These are phyloP conservation scores for Liriodendron chinense DNA, from an alignment of 164 flowering plant genomes.

Conservation along the genomic window DNA sequence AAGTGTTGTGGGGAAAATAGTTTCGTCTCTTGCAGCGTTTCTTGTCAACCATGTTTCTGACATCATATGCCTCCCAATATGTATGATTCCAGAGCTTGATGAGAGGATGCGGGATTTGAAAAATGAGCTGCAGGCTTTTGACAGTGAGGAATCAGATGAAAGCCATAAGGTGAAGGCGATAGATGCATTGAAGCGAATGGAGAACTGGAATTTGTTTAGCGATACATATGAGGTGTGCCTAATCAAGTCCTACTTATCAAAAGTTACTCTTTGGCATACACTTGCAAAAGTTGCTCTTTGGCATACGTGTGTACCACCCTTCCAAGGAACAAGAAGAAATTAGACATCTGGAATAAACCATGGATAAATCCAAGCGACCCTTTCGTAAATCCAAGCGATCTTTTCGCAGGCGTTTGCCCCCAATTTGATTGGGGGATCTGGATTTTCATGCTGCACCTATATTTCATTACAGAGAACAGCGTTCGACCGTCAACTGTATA, in stretches of 20 bases:
- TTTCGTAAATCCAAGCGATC: too few relatives aligned
- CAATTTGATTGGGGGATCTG: too few relatives aligned
- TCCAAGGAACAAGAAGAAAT: too few relatives aligned
- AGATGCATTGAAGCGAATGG: constrained; percentile 84
- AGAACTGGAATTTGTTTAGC: constrained; percentile 85
- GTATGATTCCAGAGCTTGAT: constrained; percentile 70
- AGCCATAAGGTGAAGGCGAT: constrained; percentile 73
- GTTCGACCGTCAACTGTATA: too few relatives aligned
- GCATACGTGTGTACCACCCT: too few relatives aligned
- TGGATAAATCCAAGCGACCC: too few relatives aligned
- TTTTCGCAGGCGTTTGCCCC: too few relatives aligned
- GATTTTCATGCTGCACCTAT: too few relatives aligned
- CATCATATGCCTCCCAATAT: not conserved
- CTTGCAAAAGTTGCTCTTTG: too few relatives aligned
- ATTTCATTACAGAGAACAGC: too few relatives aligned
- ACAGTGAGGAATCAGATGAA: constrained; percentile 80
- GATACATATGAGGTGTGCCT: constrained; percentile 65
- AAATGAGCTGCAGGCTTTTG: constrained; percentile 80
- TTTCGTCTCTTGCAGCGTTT: not conserved
- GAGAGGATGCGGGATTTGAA: constrained; percentile 91
- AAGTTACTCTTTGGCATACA: not conserved
- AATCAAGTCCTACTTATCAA: not conserved
- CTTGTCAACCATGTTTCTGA: not conserved
- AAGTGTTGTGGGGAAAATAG: not conserved
- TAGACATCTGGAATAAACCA: too few relatives aligned